phyloP scores from a whole-genome alignment of 1,284 basidiomycete species.

The Rhodotorula sp. region DNA sequence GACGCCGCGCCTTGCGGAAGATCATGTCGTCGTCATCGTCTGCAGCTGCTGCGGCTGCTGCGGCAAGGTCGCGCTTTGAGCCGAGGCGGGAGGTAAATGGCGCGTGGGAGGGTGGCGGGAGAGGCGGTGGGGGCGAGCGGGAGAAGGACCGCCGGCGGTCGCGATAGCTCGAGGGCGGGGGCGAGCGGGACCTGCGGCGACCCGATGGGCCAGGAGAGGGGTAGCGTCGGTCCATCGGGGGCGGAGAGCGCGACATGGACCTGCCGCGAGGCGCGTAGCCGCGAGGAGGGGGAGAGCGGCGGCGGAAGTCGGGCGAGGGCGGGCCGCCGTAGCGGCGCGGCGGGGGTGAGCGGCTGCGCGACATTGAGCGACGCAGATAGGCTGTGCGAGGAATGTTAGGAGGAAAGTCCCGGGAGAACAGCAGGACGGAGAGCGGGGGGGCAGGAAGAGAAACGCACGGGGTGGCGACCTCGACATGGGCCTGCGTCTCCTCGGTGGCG shows the following conservation, averaged over 20 bases:
- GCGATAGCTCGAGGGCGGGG: background rate
- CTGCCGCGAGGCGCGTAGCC: constrained; percentile 9
- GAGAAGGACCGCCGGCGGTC: constrained; percentile 1
- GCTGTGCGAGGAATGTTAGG: background rate
- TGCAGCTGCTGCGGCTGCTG: background rate
- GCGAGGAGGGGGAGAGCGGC: constrained; percentile 4
- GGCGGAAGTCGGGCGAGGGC: constrained; percentile 11
- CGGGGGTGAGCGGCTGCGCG: constrained; percentile 8
- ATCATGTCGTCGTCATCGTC: constrained; percentile 7
- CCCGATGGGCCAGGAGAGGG: background rate
- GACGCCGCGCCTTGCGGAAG: constrained; percentile 4
- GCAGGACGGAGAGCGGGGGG: too few species aligned
- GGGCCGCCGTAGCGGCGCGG: constrained; percentile 11
- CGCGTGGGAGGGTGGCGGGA: constrained; percentile 11
- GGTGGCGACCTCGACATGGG: constrained; percentile 15
- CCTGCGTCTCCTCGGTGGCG: constrained; percentile 7
- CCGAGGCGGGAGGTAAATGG: background rate
- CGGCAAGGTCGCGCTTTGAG: background rate
- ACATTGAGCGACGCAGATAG: constrained; percentile 2
- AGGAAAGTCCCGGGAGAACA: too few species aligned
- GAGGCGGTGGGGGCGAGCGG: background rate
- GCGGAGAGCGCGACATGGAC: constrained; percentile 1
- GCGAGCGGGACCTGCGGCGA: background rate
- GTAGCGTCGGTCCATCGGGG: background rate
- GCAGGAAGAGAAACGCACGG: background rate